Evolutionary conservation across 2,329 filamentous ascomycete genomes (phyloP).

Genomic region (Verticillium nubilum): DNA sequence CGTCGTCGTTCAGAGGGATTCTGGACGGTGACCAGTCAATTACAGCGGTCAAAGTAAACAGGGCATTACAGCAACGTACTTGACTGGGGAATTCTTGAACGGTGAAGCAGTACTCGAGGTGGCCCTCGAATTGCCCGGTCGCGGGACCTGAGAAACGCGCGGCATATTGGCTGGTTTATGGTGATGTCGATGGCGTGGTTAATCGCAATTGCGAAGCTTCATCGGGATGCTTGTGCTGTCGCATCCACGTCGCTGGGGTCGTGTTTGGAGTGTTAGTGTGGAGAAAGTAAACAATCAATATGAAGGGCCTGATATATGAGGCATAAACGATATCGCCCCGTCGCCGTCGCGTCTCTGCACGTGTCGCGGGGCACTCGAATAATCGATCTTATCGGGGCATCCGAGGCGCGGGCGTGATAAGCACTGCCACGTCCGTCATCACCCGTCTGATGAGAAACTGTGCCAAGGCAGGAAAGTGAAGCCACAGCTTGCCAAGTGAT

Average conservation of each 20-base stretch:
- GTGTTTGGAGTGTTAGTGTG: slow-evolving; percentile 1
- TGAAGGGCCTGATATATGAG: not conserved
- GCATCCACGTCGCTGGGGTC: slow-evolving; percentile 5
- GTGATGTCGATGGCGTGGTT: slow-evolving; percentile 11
- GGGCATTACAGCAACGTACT: slow-evolving; percentile 33
- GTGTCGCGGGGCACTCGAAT: not conserved
- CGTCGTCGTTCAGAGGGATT: slow-evolving; percentile 95
- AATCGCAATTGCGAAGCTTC: slow-evolving; percentile 4
- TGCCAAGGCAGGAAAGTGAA: not conserved
- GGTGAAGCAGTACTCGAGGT: slow-evolving; percentile 45
- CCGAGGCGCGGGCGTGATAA: not conserved
- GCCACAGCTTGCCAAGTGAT: not conserved
- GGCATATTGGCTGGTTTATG: slow-evolving; percentile 34
- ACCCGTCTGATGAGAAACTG: not conserved
- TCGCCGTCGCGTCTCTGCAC: not conserved
- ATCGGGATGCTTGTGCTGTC: slow-evolving; percentile 3
- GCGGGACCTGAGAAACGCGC: slow-evolving; percentile 51
- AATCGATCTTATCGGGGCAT: not conserved
- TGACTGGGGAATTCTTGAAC: slow-evolving; percentile 51
- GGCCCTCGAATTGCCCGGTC: slow-evolving; percentile 40
- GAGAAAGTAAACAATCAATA: slow-evolving; percentile 20
- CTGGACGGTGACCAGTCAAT: slow-evolving; percentile 34
- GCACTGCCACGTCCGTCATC: not conserved
- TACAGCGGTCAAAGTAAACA: not conserved
- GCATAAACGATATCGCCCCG: not conserved